phyloP scores from a whole-genome alignment of 2,329 filamentous ascomycete species.

The Tolypocladium ovalisporum region DNA sequence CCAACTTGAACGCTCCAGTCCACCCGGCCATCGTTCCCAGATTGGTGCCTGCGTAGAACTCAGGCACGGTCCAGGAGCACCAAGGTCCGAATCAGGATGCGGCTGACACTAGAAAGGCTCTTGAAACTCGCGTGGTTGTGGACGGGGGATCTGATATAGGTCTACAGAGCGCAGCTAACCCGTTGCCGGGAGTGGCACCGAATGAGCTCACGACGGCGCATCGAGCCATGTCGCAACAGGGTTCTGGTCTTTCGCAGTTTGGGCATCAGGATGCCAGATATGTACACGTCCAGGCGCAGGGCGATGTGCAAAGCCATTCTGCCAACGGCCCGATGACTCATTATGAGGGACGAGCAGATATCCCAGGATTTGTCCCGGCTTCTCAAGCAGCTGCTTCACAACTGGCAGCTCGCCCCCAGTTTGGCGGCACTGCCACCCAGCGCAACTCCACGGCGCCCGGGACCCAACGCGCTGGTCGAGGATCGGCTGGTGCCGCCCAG shows the following conservation, averaged over 20 bases:
- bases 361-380: background rate
- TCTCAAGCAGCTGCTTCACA: background rate
- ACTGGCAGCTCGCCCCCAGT: background rate
- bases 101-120: background rate
- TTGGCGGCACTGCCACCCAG: background rate
- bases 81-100: background rate
- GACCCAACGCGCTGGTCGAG: background rate
- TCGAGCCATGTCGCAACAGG: background rate
- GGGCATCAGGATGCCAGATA: background rate
- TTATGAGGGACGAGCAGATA: too few relatives aligned
- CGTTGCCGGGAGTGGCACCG: background rate
- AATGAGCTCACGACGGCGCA: background rate
- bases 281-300: background rate
- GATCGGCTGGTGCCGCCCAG: background rate
- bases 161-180: background rate
- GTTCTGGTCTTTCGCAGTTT: background rate
- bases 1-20: background rate
- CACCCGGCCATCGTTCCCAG: background rate
- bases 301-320: background rate
- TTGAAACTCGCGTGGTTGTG: background rate
- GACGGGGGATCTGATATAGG: background rate
- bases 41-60: conserved; percentile 8
- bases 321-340: background rate
- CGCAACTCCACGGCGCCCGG: conserved; percentile 1
- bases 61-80: conserved; percentile 4